These are phyloP conservation scores for Caloboletus inedulis DNA, from an alignment of 1,284 basidiomycete genomes.

Conservation along the genomic window DNA sequence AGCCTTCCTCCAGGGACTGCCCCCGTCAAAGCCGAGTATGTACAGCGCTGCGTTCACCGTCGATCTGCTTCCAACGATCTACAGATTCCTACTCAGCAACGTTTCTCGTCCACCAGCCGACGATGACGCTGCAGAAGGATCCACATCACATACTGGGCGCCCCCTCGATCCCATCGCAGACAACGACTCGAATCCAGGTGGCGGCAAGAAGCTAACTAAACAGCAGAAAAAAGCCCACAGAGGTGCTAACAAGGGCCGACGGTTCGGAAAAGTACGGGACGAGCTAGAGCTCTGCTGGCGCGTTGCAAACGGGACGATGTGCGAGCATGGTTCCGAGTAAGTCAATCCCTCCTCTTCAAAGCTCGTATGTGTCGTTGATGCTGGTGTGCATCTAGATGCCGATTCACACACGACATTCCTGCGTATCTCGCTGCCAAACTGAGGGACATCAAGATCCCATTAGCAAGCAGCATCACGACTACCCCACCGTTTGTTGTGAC, in stretches of 20 bases:
- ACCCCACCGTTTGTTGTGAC: slow-evolving; percentile 47
- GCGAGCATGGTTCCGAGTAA: slow-evolving; percentile 63
- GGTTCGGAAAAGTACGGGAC: slow-evolving; percentile 69
- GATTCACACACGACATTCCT: slow-evolving; percentile 76
- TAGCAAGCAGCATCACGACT: slow-evolving; percentile 39
- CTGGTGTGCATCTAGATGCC: slow-evolving; percentile 52
- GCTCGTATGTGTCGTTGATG: background rate
- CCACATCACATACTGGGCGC: slow-evolving; percentile 40
- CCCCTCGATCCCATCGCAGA: slow-evolving; percentile 21
- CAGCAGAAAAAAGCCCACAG: slow-evolving; percentile 69
- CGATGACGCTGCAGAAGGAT: slow-evolving; percentile 76
- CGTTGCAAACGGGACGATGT: slow-evolving; percentile 59
- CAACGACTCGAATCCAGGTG: slow-evolving; percentile 33
- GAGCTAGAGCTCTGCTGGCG: slow-evolving; percentile 76
- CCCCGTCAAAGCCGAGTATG: slow-evolving; percentile 74
- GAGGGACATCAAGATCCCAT: slow-evolving; percentile 64
- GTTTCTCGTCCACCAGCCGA: slow-evolving; percentile 46
- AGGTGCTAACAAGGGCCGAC: slow-evolving; percentile 77
- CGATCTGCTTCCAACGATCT: background rate
- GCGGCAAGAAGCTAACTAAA: slow-evolving; percentile 47
- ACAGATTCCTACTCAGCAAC: slow-evolving; percentile 58
- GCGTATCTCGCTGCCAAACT: slow-evolving; percentile 79
- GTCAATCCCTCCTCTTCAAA: slow-evolving; percentile 26
- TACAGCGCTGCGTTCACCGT: background rate
- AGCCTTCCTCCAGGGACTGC: slow-evolving; percentile 55